A percentile compares a stretch with the other conserved stretches of the same genome.
Conservation (phyloP, 2,329 filamentous ascomycete species). For the Fusarium sambucinum region DNA sequence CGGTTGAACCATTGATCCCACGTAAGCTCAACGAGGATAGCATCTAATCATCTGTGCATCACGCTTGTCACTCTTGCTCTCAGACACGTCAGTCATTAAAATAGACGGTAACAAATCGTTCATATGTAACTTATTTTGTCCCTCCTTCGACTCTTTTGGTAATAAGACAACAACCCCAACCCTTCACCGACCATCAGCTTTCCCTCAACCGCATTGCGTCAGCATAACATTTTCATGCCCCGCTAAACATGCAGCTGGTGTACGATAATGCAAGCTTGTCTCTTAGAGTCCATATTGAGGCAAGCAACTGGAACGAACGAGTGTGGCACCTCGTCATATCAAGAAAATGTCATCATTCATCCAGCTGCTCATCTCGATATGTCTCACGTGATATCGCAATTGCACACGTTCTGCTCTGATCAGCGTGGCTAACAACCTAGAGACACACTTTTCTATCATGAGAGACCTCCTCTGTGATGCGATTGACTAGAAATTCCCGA, state of each 20-base stretch:
- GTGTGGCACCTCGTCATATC: conserved; percentile 29
- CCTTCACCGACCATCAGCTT: conserved; percentile 27
- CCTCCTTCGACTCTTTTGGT: not conserved
- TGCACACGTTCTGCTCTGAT: conserved; percentile 7
- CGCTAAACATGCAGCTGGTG: conserved; percentile 30
- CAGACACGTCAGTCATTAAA: conserved; percentile 22
- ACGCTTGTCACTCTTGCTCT: conserved; percentile 9
- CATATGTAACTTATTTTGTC: conserved; percentile 10
- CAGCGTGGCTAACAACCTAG: conserved; percentile 5
- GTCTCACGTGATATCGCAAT: conserved; percentile 35
- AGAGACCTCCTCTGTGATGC: conserved; percentile 2
- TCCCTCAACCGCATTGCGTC: conserved; percentile 30
- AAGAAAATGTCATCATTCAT: conserved; percentile 39
- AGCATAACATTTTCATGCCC: conserved; percentile 24
- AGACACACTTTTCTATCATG: conserved; percentile 9
- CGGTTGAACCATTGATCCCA: conserved; percentile 16
- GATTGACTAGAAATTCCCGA: not conserved
- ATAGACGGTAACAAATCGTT: not conserved
- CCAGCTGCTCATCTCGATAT: not conserved
- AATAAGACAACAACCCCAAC: conserved; percentile 7
- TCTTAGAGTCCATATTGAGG: conserved; percentile 7
- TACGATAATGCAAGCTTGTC: conserved; percentile 15
- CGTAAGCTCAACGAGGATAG: conserved; percentile 28
- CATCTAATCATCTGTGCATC: conserved; percentile 18
- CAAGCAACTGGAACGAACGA: conserved; percentile 32